Percentiles rank a stretch among this genome's conserved stretches.
Evolutionary conservation across 2,329 filamentous ascomycete genomes (phyloP).

Genomic region (Xylaria sp.): DNA sequence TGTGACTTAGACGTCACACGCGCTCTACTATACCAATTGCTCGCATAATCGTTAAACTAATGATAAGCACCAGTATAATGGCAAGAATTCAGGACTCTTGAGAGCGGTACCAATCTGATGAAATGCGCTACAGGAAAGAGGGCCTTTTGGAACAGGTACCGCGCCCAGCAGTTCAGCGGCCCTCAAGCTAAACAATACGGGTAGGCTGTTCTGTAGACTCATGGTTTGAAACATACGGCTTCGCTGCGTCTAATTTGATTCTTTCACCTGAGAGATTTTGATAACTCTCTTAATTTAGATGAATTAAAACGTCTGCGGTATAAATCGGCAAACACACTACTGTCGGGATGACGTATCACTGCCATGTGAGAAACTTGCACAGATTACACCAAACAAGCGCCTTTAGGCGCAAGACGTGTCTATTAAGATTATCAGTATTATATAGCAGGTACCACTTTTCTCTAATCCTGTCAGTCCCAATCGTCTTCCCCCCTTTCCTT

Average conservation of each 20-base stretch:
- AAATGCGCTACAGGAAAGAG: not conserved
- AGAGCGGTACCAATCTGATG: not conserved
- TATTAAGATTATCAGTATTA: slow-evolving; percentile 29
- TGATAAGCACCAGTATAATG: too few species aligned
- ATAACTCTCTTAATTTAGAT: too few species aligned
- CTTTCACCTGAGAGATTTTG: too few species aligned
- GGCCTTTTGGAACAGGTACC: too few species aligned
- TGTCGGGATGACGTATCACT: too few species aligned
- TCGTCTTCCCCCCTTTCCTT: not conserved
- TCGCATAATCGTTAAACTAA: not conserved
- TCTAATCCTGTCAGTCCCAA: slow-evolving; percentile 1
- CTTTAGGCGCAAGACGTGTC: not conserved
- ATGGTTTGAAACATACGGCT: too few species aligned
- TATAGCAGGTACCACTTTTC: slow-evolving; percentile 11
- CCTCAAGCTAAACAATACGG: not conserved
- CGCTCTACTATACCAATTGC: not conserved
- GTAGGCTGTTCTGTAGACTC: too few species aligned
- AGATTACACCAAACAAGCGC: not conserved
- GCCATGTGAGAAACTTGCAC: not conserved
- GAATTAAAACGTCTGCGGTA: too few species aligned
- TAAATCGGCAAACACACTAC: too few species aligned
- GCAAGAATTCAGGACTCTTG: not conserved
- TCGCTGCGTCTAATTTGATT: too few species aligned
- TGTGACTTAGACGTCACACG: not conserved
- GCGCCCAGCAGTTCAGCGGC: too few species aligned